Evolutionary conservation across 768 basidiomycete genomes (phyloP).

Genomic region (Tephrocybe sp.): DNA sequence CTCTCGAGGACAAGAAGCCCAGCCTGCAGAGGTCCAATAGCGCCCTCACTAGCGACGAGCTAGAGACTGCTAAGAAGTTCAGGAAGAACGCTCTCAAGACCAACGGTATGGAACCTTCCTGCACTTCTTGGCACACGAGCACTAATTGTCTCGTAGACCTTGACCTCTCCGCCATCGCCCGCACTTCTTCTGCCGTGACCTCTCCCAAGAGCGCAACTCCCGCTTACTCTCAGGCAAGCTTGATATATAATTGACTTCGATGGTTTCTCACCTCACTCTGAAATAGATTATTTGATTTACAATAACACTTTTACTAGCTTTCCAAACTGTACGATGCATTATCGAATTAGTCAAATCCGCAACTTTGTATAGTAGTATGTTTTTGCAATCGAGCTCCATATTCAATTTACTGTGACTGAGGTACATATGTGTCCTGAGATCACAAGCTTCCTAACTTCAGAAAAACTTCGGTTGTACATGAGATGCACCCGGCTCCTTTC

Average conservation of each 20-base stretch:
- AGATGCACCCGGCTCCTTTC: too few species aligned
- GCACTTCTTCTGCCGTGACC: constrained; percentile 70
- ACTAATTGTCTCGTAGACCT: constrained; percentile 26
- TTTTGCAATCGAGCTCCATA: background rate
- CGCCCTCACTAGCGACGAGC: constrained; percentile 60
- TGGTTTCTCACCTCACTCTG: background rate
- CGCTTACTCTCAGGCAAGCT: background rate
- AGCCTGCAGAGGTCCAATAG: constrained; percentile 35
- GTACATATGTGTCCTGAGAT: too few species aligned
- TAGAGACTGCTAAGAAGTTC: constrained; percentile 59
- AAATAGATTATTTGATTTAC: background rate
- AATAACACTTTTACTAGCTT: background rate
- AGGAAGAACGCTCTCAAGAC: constrained; percentile 73
- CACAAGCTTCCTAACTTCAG: too few species aligned
- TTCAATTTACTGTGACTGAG: background rate
- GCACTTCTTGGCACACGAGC: background rate
- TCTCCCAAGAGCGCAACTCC: constrained; percentile 37
- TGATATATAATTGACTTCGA: background rate
- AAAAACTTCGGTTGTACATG: too few species aligned
- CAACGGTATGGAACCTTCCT: constrained; percentile 36
- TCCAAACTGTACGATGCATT: background rate
- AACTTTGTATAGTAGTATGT: background rate
- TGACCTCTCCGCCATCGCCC: constrained; percentile 78
- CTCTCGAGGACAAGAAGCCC: constrained; percentile 27
- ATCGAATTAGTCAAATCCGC: background rate